A percentile compares a stretch with the other conserved stretches of the same genome.
These are phyloP conservation scores for Leccinum olivaceopallidum DNA, from an alignment of 768 basidiomycete genomes.

Conservation along the genomic window DNA sequence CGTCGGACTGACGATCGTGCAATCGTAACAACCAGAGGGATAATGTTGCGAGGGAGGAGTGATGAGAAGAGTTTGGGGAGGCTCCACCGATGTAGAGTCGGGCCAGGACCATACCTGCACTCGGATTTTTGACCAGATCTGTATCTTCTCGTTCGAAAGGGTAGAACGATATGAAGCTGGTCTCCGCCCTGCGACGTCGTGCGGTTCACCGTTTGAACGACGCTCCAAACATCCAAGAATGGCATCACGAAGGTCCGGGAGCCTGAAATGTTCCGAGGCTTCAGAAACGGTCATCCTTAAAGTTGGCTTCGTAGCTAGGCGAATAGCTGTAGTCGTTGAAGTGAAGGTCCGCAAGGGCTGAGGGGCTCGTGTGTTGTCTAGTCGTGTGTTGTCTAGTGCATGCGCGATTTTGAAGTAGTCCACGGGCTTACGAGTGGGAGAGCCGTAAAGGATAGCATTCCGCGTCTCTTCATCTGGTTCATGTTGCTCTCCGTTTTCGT, in stretches of 20 bases:
- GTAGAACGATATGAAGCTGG: not conserved
- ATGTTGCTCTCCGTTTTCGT: too few relatives aligned
- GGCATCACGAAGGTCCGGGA: not conserved
- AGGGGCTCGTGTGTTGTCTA: not conserved
- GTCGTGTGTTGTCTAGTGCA: not conserved
- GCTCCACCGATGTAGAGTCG: not conserved
- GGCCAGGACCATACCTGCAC: not conserved
- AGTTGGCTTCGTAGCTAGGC: not conserved
- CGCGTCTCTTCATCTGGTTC: not conserved
- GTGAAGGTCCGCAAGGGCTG: not conserved
- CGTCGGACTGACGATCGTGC: not conserved
- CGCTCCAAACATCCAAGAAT: not conserved
- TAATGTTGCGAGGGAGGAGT: not conserved
- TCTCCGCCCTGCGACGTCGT: not conserved
- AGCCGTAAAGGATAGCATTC: not conserved
- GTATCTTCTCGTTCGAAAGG: not conserved
- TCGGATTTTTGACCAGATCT: not conserved
- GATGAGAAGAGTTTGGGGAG: not conserved
- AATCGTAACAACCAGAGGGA: not conserved
- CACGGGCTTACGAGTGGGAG: not conserved
- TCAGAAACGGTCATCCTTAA: not conserved
- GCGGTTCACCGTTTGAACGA: not conserved
- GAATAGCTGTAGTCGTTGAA: not conserved
- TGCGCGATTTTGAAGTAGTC: not conserved
- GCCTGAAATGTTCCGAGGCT: not conserved